Percentiles rank a stretch among this genome's conserved stretches.
These are phyloP conservation scores for Candida parachauliodes DNA, from an alignment of 805 yeast genomes.

Conservation along the genomic window DNA sequence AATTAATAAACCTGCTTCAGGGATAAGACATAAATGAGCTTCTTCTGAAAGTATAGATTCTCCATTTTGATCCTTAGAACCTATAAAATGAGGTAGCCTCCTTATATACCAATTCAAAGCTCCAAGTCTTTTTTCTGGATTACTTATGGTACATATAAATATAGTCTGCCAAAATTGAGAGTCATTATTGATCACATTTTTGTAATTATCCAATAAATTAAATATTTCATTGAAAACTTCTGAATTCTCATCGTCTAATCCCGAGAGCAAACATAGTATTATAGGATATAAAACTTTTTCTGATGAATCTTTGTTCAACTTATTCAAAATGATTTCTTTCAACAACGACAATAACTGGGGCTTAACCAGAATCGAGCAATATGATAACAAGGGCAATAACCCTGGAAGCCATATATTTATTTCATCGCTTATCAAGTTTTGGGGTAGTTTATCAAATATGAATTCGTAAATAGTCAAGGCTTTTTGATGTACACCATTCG, in stretches of 20 bases:
- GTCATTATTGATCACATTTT: conserved; percentile 56
- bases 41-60: conserved; percentile 34
- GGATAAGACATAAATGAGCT: conserved; percentile 60
- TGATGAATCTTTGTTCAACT: conserved; percentile 37
- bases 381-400: conserved; percentile 80
- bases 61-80: conserved; percentile 7
- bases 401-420: conserved; percentile 90
- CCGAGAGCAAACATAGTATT: conserved; percentile 73
- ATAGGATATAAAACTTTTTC: conserved; percentile 63
- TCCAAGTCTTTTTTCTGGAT: conserved; percentile 78
- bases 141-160: conserved; percentile 69
- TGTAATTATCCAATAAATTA: conserved; percentile 57
- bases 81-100: conserved; percentile 56
- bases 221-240: conserved; percentile 70
- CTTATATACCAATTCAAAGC: conserved; percentile 73
- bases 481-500: conserved; percentile 94
- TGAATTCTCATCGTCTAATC: conserved; percentile 87
- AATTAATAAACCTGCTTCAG: conserved; percentile 75
- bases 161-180: conserved; percentile 83
- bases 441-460: conserved; percentile 63
- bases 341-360: conserved; percentile 69
- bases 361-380: conserved; percentile 84
- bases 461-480: conserved; percentile 72
- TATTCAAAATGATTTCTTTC: conserved; percentile 47
- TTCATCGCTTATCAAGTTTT: conserved; percentile 49